These are phyloP conservation scores for Kitagawia praeruptora DNA, from an alignment of 129 eudicot genomes.

Conservation along the genomic window DNA sequence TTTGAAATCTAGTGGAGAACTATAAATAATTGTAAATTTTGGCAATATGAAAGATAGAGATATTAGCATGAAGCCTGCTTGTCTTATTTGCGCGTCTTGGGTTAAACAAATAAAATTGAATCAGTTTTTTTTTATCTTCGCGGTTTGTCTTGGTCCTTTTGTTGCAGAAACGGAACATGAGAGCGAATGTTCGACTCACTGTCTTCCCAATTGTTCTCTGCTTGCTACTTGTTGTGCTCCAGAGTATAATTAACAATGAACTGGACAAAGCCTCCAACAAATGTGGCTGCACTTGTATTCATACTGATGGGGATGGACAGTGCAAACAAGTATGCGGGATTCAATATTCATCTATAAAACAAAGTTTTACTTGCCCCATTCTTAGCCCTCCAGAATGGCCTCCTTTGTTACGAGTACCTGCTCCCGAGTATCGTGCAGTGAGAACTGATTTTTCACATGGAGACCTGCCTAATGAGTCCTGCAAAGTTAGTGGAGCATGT, in stretches of 20 bases:
- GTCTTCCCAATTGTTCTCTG: conserved; percentile 57
- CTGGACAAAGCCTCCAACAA: conserved; percentile 51
- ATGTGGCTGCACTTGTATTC: conserved; percentile 87
- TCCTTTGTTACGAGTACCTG: conserved; percentile 71
- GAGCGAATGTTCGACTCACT: conserved; percentile 48
- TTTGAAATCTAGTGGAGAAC: not conserved
- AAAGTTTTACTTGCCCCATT: conserved; percentile 50
- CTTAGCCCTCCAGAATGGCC: conserved; percentile 86
- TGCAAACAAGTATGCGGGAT: conserved; percentile 74
- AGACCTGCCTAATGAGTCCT: conserved; percentile 68
- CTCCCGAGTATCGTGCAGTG: conserved; percentile 63
- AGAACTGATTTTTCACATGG: conserved; percentile 42
- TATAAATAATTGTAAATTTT: no score
- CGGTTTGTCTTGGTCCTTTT: not conserved
- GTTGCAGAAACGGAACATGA: conserved; percentile 53
- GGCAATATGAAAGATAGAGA: no score
- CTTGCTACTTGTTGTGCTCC: conserved; percentile 61
- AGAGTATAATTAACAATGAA: conserved; percentile 41
- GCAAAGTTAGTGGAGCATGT: conserved; percentile 64
- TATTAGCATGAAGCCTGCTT: no score
- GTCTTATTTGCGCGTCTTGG: not conserved
- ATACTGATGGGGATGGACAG: conserved; percentile 61
- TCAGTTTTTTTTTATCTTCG: not conserved
- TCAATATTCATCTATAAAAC: conserved; percentile 59
- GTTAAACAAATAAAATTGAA: not conserved